Evolutionary conservation across 2,329 filamentous ascomycete species (phyloP).

Genomic region (Ascocoryne sarcoides): DNA sequence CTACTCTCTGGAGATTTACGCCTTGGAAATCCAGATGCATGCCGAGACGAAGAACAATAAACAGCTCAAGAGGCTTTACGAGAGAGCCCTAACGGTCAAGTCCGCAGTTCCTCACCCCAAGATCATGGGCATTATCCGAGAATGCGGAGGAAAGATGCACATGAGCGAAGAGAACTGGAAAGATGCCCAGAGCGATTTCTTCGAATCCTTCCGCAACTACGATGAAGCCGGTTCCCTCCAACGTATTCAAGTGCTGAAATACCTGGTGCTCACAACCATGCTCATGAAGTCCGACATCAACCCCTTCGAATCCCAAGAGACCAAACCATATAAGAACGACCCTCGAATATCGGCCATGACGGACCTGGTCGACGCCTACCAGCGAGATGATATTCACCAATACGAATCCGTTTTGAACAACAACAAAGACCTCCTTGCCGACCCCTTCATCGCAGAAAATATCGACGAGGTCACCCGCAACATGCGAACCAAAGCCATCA

Average conservation of each 20-base stretch:
- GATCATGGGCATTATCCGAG: slow-evolving; percentile 97
- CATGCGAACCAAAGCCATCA: slow-evolving; percentile 91
- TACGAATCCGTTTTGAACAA: slow-evolving; percentile 83
- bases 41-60: slow-evolving; percentile 96
- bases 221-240: slow-evolving; percentile 95
- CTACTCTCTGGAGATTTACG: slow-evolving; percentile 91
- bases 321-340: slow-evolving; percentile 95
- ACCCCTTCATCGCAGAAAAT: slow-evolving; percentile 96
- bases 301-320: slow-evolving; percentile 97
- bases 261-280: slow-evolving; percentile 94
- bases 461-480: slow-evolving; percentile 98
- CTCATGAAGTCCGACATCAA: slow-evolving; percentile 98
- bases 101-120: slow-evolving; percentile 98
- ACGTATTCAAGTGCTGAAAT: slow-evolving; percentile 94
- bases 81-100: slow-evolving; percentile 80
- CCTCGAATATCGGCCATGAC: slow-evolving; percentile 96
- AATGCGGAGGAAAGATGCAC: slow-evolving; percentile 99
- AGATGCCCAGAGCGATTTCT: slow-evolving; percentile 93
- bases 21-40: slow-evolving; percentile 97
- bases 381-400: slow-evolving; percentile 83
- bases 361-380: slow-evolving; percentile 91
- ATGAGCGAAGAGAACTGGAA: slow-evolving; percentile 99
- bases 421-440: slow-evolving; percentile 81
- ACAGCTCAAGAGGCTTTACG: slow-evolving; percentile 85
- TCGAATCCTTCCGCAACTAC: slow-evolving; percentile 97